A percentile compares a stretch with the other conserved stretches of the same genome.
Evolutionary conservation across 2,329 filamentous ascomycete genomes (phyloP).

Genomic region (Tolypocladium guangdongense): DNA sequence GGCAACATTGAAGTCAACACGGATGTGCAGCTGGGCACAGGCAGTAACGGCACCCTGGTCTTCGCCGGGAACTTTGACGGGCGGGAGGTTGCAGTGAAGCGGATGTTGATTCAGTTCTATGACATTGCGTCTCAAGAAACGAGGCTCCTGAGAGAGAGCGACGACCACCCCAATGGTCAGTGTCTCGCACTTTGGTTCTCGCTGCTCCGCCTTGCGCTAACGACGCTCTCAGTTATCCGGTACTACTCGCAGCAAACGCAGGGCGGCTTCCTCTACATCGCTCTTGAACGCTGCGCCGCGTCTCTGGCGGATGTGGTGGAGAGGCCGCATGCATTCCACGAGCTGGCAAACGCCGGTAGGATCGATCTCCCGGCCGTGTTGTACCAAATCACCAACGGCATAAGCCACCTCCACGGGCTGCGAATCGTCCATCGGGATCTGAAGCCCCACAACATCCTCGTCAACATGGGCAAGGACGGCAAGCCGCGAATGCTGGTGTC

Average conservation of each 20-base stretch:
- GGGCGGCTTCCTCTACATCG: conserved; percentile 89
- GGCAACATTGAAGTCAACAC: conserved; percentile 54
- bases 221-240: conserved; percentile 59
- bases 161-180: conserved; percentile 79
- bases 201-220: background rate
- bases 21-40: conserved; percentile 56
- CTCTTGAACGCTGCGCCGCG: conserved; percentile 84
- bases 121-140: conserved; percentile 94
- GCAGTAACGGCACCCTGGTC: conserved; percentile 94
- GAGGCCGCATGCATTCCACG: conserved; percentile 54
- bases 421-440: conserved; percentile 95
- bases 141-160: conserved; percentile 78
- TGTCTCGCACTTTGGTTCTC: background rate
- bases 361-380: conserved; percentile 69
- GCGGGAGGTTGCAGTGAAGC: conserved; percentile 87
- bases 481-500: conserved; percentile 84
- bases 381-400: conserved; percentile 80
- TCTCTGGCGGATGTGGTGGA: conserved; percentile 88
- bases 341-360: conserved; percentile 62
- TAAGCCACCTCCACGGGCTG: conserved; percentile 79
- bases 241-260: conserved; percentile 90
- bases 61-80: conserved; percentile 93
- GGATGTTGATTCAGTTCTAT: conserved; percentile 92
- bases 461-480: conserved; percentile 59
- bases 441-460: conserved; percentile 95